A percentile compares a stretch with the other conserved stretches of the same genome.
Conservation (phyloP, 441 rosid species). For the Capsella rubella region DNA sequence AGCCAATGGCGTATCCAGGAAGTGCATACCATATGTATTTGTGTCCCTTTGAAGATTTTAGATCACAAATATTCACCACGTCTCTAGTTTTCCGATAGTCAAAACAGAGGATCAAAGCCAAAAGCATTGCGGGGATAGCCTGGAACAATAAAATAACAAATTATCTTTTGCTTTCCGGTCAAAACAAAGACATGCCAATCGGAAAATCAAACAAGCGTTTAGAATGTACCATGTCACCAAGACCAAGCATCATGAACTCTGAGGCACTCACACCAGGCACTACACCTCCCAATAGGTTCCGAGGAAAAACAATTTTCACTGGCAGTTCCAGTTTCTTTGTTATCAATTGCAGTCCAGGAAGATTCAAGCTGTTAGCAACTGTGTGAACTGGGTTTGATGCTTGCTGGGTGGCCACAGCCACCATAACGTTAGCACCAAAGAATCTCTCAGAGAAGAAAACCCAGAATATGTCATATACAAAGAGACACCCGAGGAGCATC, state of each 20-base stretch:
- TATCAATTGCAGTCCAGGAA: slow-evolving; percentile 91
- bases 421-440: slow-evolving; percentile 99
- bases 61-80: slow-evolving; percentile 66
- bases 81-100: slow-evolving; percentile 88
- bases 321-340: slow-evolving; percentile 98
- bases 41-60: slow-evolving; percentile 79
- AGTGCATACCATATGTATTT: slow-evolving; percentile 91
- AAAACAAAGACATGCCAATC: background rate
- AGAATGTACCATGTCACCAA: slow-evolving; percentile 90
- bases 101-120: slow-evolving; percentile 84
- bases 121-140: slow-evolving; percentile 97
- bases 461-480: slow-evolving; percentile 97
- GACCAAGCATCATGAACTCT: slow-evolving; percentile 98
- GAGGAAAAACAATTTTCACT: slow-evolving; percentile 87
- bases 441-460: slow-evolving; percentile 97
- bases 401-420: slow-evolving; percentile 93
- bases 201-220: slow-evolving; percentile 24
- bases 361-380: slow-evolving; percentile 90
- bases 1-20: slow-evolving; percentile 87
- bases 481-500: slow-evolving; percentile 84
- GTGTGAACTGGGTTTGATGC: slow-evolving; percentile 97
- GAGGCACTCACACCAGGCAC: slow-evolving; percentile 67
- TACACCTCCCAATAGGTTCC: slow-evolving; percentile 81
- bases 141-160: slow-evolving; percentile 40
- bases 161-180: no score